Conservation (phyloP, 2,329 filamentous ascomycete genomes). For the Tetracladium maxilliforme region DNA sequence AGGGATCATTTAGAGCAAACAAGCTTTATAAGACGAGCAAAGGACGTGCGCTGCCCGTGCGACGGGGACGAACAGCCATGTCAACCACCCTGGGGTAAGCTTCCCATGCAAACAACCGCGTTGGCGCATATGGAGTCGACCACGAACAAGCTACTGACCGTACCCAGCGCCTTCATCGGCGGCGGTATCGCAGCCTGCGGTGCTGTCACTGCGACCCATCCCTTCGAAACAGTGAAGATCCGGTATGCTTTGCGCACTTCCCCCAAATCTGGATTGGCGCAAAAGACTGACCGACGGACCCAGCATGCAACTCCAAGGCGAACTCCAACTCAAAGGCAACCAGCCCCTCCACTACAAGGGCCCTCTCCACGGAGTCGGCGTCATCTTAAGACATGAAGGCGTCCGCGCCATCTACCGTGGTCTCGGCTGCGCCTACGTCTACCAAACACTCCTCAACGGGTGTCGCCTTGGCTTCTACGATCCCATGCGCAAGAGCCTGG, state of each 20-base stretch:
- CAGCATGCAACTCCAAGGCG: constrained; percentile 90
- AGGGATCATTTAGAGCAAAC: too few relatives aligned
- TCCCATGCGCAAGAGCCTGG: constrained; percentile 64
- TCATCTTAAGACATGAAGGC: constrained; percentile 86
- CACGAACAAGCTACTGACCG: constrained; percentile 11
- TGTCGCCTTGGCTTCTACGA: constrained; percentile 97
- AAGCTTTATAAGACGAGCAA: too few relatives aligned
- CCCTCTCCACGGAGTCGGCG: constrained; percentile 77
- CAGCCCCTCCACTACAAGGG: constrained; percentile 82
- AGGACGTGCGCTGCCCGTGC: too few relatives aligned
- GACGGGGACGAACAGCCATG: too few relatives aligned
- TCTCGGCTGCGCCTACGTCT: constrained; percentile 83
- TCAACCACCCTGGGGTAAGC: constrained; percentile 35
- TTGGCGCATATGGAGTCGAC: constrained; percentile 3
- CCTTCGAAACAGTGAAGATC: constrained; percentile 98
- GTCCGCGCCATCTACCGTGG: constrained; percentile 75
- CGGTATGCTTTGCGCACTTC: constrained; percentile 42
- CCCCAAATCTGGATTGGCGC: not conserved
- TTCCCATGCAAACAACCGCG: not conserved
- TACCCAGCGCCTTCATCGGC: constrained; percentile 69
- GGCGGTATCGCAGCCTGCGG: constrained; percentile 95
- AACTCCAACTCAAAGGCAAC: constrained; percentile 75
- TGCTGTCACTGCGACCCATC: constrained; percentile 92
- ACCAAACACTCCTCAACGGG: constrained; percentile 92
- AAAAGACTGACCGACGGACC: constrained; percentile 1